These are phyloP conservation scores for Pseudonitzschia pungens DNA, from an alignment of 108 stramenopile genomes.

Conservation along the genomic window DNA sequence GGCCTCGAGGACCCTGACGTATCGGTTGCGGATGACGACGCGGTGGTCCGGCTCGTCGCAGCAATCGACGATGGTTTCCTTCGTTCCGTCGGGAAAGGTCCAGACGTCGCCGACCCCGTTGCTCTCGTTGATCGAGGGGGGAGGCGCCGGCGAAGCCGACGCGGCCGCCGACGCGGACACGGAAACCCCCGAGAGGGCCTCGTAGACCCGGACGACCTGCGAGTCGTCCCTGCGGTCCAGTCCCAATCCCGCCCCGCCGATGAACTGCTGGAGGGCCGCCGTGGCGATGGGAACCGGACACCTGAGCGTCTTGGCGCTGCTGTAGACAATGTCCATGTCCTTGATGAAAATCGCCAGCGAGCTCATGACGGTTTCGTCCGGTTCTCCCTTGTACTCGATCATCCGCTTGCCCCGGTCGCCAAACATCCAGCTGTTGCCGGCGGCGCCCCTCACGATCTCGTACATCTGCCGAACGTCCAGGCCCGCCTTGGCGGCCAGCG, in stretches of 20 bases:
- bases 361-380: conserved; percentile 44
- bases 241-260: conserved; percentile 56
- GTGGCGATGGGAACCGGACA: conserved; percentile 62
- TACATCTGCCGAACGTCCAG: conserved; percentile 70
- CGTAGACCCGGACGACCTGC: conserved; percentile 74
- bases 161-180: conserved; percentile 23
- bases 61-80: conserved; percentile 63
- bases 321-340: conserved; percentile 80
- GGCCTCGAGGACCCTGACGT: conserved; percentile 55
- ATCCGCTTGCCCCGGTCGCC: conserved; percentile 67
- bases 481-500: conserved; percentile 73
- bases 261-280: conserved; percentile 73
- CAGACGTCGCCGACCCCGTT: conserved; percentile 52
- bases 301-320: conserved; percentile 53
- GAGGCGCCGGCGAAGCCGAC: not conserved
- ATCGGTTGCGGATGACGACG: conserved; percentile 53
- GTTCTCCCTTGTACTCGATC: conserved; percentile 40
- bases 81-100: conserved; percentile 45
- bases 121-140: conserved; percentile 24
- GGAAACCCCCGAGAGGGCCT: conserved; percentile 55
- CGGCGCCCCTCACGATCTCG: conserved; percentile 72
- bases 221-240: conserved; percentile 68
- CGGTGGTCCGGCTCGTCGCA: conserved; percentile 54
- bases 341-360: conserved; percentile 73
- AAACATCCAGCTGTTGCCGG: conserved; percentile 82